phyloP scores from a whole-genome alignment of 108 stramenopile genomes.

The Seminavis robusta region DNA sequence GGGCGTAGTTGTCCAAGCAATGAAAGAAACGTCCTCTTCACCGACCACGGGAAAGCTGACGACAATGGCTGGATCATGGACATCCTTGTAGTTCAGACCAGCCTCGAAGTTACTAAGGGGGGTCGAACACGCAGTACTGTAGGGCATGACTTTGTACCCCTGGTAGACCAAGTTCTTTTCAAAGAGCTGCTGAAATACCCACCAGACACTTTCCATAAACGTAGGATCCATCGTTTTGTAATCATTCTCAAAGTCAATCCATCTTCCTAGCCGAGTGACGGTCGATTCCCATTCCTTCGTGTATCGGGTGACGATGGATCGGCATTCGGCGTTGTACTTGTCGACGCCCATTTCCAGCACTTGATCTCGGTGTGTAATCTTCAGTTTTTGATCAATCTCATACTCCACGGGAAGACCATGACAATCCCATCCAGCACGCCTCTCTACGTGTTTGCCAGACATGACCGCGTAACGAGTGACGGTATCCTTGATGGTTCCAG shows the following conservation, averaged over 20 bases:
- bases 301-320: slow-evolving; percentile 94
- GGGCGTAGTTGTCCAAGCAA: slow-evolving; percentile 98
- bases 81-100: slow-evolving; percentile 98
- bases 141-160: slow-evolving; percentile 99
- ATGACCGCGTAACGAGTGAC: slow-evolving; percentile 97
- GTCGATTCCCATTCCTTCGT: slow-evolving; percentile 97
- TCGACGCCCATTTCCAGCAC: slow-evolving; percentile 95
- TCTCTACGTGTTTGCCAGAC: slow-evolving; percentile 88
- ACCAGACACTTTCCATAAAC: slow-evolving; percentile 99
- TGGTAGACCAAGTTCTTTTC: slow-evolving; percentile 97
- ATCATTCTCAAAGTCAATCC: slow-evolving; percentile 99
- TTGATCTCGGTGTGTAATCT: slow-evolving; percentile 93
- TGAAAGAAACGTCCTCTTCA: slow-evolving; percentile 71
- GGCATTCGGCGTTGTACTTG: slow-evolving; percentile 97
- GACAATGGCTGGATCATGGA: slow-evolving; percentile 96
- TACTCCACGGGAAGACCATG: slow-evolving; percentile 99
- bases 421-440: slow-evolving; percentile 99
- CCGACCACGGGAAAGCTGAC: slow-evolving; percentile 90
- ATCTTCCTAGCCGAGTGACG: slow-evolving; percentile 93
- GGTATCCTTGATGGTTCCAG: slow-evolving; percentile 99
- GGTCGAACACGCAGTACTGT: slow-evolving; percentile 94
- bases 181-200: slow-evolving; percentile 95
- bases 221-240: slow-evolving; percentile 99
- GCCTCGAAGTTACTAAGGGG: slow-evolving; percentile 99
- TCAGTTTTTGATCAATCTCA: slow-evolving; percentile 96